Conservation (phyloP, 1,284 basidiomycete genomes). For the Pseudozyma tsukubaensis region DNA sequence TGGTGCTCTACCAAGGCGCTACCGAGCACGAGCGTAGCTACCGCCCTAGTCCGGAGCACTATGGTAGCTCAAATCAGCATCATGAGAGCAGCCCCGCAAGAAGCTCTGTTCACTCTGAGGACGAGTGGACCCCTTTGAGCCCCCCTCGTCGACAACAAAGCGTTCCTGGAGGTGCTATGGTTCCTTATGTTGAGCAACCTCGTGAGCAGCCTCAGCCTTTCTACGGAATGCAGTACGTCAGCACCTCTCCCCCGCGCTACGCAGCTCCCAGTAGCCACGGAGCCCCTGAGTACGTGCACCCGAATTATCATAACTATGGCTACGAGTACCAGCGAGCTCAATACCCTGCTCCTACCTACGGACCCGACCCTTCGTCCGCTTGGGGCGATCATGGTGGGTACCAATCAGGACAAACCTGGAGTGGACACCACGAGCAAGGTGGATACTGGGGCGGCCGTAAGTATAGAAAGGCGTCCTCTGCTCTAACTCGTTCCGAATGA, state of each 20-base stretch:
- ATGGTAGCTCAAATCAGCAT: too few relatives aligned
- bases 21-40: too few relatives aligned
- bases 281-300: conserved; percentile 1
- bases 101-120: neutral
- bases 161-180: neutral
- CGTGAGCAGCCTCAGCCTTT: neutral
- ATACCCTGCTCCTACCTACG: neutral
- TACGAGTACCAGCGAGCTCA: neutral
- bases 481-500: too few relatives aligned
- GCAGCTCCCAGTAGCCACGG: neutral
- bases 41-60: too few relatives aligned
- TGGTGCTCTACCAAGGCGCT: too few relatives aligned
- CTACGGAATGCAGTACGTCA: neutral
- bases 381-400: neutral
- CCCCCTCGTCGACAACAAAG: neutral
- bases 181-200: neutral
- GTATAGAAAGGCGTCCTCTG: too few relatives aligned
- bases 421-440: too few relatives aligned
- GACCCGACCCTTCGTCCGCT: neutral
- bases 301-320: neutral
- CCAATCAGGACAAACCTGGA: too few relatives aligned
- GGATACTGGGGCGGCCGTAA: too few relatives aligned
- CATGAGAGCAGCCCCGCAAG: neutral
- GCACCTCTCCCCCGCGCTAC: neutral
- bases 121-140: neutral